These are phyloP conservation scores for Globisporangium viniferum DNA, from an alignment of 352 stramenopile genomes.

Conservation along the genomic window DNA sequence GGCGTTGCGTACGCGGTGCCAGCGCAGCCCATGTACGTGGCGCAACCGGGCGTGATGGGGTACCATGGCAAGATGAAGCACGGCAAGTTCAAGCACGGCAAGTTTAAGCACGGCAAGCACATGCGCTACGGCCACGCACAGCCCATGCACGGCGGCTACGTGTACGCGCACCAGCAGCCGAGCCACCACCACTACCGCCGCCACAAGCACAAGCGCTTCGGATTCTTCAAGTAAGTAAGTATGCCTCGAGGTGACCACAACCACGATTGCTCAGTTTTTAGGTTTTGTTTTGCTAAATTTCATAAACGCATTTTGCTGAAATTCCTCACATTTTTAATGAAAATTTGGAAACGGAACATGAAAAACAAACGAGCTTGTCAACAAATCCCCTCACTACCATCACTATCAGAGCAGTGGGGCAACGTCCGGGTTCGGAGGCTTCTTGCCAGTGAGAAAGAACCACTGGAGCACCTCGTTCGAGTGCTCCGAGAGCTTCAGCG, in stretches of 20 bases:
- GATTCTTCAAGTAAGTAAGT: slow-evolving; percentile 38
- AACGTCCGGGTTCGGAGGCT: neutral
- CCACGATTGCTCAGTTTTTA: neutral
- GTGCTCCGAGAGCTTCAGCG: slow-evolving; percentile 5
- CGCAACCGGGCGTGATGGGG: slow-evolving; percentile 23
- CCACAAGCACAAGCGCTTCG: slow-evolving; percentile 30
- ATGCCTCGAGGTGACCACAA: neutral
- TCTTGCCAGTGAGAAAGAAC: slow-evolving; percentile 17
- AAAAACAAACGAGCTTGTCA: no score
- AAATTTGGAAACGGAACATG: no score
- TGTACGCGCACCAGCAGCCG: slow-evolving; percentile 12
- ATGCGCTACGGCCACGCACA: slow-evolving; percentile 22
- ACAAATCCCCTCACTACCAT: neutral
- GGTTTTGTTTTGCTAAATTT: neutral
- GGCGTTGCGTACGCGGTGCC: neutral
- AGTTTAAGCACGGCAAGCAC: slow-evolving; percentile 21
- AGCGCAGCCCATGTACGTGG: slow-evolving; percentile 25
- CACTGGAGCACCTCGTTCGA: slow-evolving; percentile 9
- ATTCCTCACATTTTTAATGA: no score
- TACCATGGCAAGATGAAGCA: slow-evolving; percentile 30
- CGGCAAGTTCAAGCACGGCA: slow-evolving; percentile 18
- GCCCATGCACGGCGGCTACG: slow-evolving; percentile 10
- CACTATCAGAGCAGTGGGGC: neutral
- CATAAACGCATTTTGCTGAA: no score
- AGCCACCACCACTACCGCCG: slow-evolving; percentile 16